Base-by-base conservation (phyloP, 2,329 filamentous ascomycete species). In the Cyphellophora attinorum region DNA sequence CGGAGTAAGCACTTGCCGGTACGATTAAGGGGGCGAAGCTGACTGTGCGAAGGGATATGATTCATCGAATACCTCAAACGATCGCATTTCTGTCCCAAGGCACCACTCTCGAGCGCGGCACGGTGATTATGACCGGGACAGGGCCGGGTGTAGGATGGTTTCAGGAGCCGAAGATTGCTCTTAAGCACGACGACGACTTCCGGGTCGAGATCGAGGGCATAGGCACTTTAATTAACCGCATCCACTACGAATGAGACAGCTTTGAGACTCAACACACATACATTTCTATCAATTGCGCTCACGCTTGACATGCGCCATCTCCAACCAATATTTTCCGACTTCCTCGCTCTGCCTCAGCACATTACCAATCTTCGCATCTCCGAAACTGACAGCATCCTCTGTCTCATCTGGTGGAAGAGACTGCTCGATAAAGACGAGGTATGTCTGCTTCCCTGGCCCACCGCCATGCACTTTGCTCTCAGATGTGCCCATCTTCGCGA, bases 121-220 rank as follows among this genome's bases (percentile, higher is more conserved):
- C 54, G 4, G 36, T 59, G 3, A 55, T 62, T 28, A 53, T 60
- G 51, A 61, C 58, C 2, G 59, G 60, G 5, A 64, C 62, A 1
- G 53, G 53, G 0, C 52, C 57, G 0, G 61, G 63, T 18, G 59
- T 67, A 15, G 63, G 63, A 4, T 53, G 53, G 1, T 56, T 59
- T 46, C 50, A 55, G 12, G 51, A 55, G 12, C 59, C 59, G 0
- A 60, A 59, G 27, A 45, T 60, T 6, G 50, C 51, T 8, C 37
- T 64, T 16, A 50, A 49, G 3, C 34, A 59, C 34, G 54, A 53
- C 2, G 59, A 60, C 42, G 54, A 57, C 38, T 66, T 70, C 41
- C 52, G 57, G 0, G 62, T 70, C 5, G 62, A 68, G 35, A 45
- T 62, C 28, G 64, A 65, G n/a, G 49, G 64, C 45, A 59, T 69